Conservation (phyloP, 192 early-diverging fungal species). For the Coemansia sp. region DNA sequence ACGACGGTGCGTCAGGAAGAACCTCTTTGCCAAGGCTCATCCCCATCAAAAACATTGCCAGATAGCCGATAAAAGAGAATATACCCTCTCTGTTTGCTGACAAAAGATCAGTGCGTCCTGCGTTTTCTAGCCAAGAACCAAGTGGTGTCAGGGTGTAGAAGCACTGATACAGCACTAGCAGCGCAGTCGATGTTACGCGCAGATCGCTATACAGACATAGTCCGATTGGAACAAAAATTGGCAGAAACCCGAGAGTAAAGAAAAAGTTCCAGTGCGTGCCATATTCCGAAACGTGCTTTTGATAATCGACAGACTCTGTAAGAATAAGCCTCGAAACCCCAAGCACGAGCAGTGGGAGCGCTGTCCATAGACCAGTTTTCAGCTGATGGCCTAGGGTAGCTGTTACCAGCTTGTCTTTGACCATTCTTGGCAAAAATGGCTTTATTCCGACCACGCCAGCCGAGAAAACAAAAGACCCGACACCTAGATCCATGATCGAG, state of each 20-base stretch:
- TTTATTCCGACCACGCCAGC: conserved; percentile 78
- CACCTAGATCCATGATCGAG: conserved; percentile 93
- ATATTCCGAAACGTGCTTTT: conserved; percentile 93
- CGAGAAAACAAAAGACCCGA: conserved; percentile 92
- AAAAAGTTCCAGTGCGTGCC: conserved; percentile 99
- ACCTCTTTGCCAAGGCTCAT: conserved; percentile 70
- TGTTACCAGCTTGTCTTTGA: conserved; percentile 19
- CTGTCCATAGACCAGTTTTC: conserved; percentile 52
- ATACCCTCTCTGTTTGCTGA: conserved; percentile 91
- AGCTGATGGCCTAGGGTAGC: conserved; percentile 45
- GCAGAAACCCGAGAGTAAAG: conserved; percentile 85
- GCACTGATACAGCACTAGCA: conserved; percentile 63
- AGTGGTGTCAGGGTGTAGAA: conserved; percentile 59
- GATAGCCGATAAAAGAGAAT: conserved; percentile 80
- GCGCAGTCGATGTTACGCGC: conserved; percentile 59
- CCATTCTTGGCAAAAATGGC: conserved; percentile 53
- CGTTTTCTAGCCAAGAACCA: conserved; percentile 72
- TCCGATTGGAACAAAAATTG: conserved; percentile 71
- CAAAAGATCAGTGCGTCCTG: conserved; percentile 70
- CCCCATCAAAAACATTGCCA: conserved; percentile 77
- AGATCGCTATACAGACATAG: conserved; percentile 55
- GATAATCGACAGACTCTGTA: conserved; percentile 85
- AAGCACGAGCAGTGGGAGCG: conserved; percentile 70
- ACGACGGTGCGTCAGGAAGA: conserved; percentile 50
- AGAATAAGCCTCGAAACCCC: conserved; percentile 70